A percentile compares a stretch with the other conserved stretches of the same genome.
These are phyloP conservation scores for Butyriboletus loyo DNA, from an alignment of 768 basidiomycete genomes.

Conservation along the genomic window DNA sequence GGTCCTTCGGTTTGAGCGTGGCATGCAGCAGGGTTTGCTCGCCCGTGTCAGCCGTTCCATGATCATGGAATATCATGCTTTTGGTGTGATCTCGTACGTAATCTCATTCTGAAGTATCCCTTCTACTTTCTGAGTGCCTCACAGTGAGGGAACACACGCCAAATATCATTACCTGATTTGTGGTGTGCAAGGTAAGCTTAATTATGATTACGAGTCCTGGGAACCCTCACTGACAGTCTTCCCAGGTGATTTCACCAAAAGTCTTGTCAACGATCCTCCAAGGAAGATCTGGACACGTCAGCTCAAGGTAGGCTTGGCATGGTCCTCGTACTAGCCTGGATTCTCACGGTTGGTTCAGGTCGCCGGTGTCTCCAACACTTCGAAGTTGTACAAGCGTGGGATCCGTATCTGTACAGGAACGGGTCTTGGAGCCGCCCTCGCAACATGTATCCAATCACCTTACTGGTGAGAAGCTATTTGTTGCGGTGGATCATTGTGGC, in stretches of 20 bases:
- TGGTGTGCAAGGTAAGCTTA: conserved; percentile 61
- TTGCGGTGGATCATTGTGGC: background rate
- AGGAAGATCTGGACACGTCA: conserved; percentile 75
- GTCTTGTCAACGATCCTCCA: conserved; percentile 68
- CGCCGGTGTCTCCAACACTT: conserved; percentile 79
- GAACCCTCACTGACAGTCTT: background rate
- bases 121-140: conserved; percentile 9
- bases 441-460: conserved; percentile 74
- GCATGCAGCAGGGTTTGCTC: conserved; percentile 81
- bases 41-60: conserved; percentile 70
- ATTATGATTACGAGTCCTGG: background rate
- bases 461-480: conserved; percentile 48
- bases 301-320: conserved; percentile 52
- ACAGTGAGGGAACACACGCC: conserved; percentile 67
- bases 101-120: background rate
- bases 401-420: conserved; percentile 83
- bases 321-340: background rate
- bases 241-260: conserved; percentile 69
- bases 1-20: conserved; percentile 73
- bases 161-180: conserved; percentile 80
- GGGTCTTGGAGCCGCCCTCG: conserved; percentile 75
- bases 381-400: conserved; percentile 73
- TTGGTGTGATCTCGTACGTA: conserved; percentile 71
- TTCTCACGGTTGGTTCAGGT: conserved; percentile 42
- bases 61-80: conserved; percentile 81